Conservation (phyloP, 805 yeast genomes). For the Cyberlindnera sargentensis region DNA sequence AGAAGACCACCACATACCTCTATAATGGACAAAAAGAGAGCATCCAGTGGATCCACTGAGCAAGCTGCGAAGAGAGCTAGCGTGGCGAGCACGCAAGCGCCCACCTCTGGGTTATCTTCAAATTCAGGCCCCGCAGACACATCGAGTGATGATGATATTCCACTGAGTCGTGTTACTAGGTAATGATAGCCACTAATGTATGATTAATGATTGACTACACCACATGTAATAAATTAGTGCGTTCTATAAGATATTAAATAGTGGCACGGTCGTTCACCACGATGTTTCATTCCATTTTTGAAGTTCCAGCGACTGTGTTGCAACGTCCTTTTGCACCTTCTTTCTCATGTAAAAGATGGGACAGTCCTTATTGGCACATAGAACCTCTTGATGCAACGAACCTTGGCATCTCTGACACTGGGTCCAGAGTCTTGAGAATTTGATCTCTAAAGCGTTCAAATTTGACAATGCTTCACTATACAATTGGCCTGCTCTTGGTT, state of each 20-base stretch:
- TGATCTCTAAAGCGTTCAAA: conserved; percentile 72
- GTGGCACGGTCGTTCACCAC: conserved; percentile 13
- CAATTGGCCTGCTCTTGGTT: conserved; percentile 61
- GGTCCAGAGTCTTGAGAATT: conserved; percentile 90
- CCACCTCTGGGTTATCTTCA: not conserved
- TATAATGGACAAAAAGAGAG: conserved; percentile 9
- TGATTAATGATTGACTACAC: not conserved
- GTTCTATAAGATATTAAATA: not conserved
- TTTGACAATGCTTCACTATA: conserved; percentile 77
- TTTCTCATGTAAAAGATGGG: conserved; percentile 96
- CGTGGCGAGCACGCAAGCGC: not conserved
- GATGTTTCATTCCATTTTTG: conserved; percentile 33
- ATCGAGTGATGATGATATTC: conserved; percentile 6
- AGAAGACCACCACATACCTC: conserved; percentile 6
- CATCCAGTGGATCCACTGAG: not conserved
- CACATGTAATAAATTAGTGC: no score
- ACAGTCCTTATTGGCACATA: conserved; percentile 93
- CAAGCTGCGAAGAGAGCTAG: conserved; percentile 4
- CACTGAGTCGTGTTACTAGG: not conserved
- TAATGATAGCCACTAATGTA: not conserved
- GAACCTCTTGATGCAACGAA: conserved; percentile 88
- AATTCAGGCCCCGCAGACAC: not conserved
- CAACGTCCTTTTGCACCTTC: conserved; percentile 35
- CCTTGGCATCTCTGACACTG: conserved; percentile 98
- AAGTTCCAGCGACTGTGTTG: conserved; percentile 31